Percentiles rank a stretch among this genome's conserved stretches.
Evolutionary conservation across 2,329 filamentous ascomycete species (phyloP).

Genomic region (Aureobasidium zeae): DNA sequence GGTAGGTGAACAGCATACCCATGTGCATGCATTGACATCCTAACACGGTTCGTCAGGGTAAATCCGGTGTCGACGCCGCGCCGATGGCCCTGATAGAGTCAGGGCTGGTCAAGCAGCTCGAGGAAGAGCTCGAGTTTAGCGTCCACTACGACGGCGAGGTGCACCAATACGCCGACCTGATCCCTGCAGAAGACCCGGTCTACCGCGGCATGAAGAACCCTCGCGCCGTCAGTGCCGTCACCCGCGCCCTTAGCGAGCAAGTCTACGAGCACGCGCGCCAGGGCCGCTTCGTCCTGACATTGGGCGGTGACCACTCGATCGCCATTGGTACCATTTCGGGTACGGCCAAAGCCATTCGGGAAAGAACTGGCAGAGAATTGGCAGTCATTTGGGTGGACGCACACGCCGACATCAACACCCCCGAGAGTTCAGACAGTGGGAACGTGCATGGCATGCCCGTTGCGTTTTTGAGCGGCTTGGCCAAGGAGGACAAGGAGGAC

Average conservation of each 20-base stretch:
- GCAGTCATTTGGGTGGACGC: constrained; percentile 99
- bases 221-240: constrained; percentile 75
- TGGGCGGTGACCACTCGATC: constrained; percentile 93
- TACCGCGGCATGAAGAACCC: constrained; percentile 94
- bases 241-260: constrained; percentile 66
- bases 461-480: constrained; percentile 78
- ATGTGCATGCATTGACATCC: background rate
- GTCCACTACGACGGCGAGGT: constrained; percentile 76
- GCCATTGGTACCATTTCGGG: constrained; percentile 90
- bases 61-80: constrained; percentile 83
- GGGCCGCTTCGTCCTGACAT: constrained; percentile 80
- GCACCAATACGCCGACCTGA: constrained; percentile 69
- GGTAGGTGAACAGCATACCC: constrained; percentile 42
- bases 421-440: constrained; percentile 77
- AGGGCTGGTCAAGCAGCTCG: constrained; percentile 75
- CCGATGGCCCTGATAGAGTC: constrained; percentile 81
- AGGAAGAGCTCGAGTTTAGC: constrained; percentile 78
- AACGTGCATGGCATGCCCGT: constrained; percentile 99
- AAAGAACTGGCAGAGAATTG: constrained; percentile 72
- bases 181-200: constrained; percentile 63
- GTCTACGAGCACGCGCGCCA: constrained; percentile 77
- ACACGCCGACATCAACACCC: constrained; percentile 95
- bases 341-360: constrained; percentile 73
- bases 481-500: constrained; percentile 63
- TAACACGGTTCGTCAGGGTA: constrained; percentile 51